Evolutionary conservation across 805 yeast species (phyloP).

Genomic region (Candida broadrunensis): DNA sequence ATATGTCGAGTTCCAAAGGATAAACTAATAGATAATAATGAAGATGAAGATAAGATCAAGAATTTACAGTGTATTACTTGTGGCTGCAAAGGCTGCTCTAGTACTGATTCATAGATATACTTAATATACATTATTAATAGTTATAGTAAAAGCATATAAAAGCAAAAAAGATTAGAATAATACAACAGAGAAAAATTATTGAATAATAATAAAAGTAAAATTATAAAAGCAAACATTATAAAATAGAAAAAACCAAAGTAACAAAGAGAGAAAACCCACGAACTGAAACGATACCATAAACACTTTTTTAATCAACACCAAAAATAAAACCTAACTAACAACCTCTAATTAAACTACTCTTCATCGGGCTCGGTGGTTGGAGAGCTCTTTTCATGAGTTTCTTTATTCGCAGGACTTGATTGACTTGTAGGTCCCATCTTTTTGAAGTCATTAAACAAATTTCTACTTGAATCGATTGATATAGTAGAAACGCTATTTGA

Average conservation of each 20-base stretch:
- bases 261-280: background rate
- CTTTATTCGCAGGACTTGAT: background rate
- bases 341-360: background rate
- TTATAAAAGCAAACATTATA: too few relatives aligned
- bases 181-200: too few relatives aligned
- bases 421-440: conserved; percentile 10
- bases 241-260: background rate
- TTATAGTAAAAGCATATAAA: conserved; percentile 2
- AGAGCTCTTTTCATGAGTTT: conserved; percentile 3
- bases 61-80: conserved; percentile 65
- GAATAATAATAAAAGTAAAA: too few relatives aligned
- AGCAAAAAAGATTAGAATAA: too few relatives aligned
- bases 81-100: conserved; percentile 84
- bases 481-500: conserved; percentile 4
- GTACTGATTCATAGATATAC: conserved; percentile 49
- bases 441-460: conserved; percentile 17
- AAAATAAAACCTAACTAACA: background rate
- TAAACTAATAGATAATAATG: conserved; percentile 34
- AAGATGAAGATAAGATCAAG: conserved; percentile 15
- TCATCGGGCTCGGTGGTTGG: conserved; percentile 9
- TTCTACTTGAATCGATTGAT: conserved; percentile 14
- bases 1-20: conserved; percentile 81
- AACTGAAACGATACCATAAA: background rate
- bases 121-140: conserved; percentile 3
- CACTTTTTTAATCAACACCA: background rate